Evolutionary conservation across 2,329 filamentous ascomycete species (phyloP), one percentile per base, ranked within the genome.

Genomic region (Chaetothyriales sp.): DNA sequence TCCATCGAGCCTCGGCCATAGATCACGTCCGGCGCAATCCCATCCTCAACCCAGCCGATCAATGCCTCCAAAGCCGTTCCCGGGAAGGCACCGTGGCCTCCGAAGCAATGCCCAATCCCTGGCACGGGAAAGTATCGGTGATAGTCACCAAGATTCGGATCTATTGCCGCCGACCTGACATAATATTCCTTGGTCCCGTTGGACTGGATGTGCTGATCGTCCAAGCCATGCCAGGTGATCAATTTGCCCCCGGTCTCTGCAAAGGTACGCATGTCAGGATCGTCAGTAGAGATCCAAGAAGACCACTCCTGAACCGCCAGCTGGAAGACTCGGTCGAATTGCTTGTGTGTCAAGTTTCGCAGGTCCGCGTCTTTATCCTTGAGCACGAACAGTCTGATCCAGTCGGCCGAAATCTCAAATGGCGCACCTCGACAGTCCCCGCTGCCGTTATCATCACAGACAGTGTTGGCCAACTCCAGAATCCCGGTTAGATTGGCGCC

Each of bases 141-240:
- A 43, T 52, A 57, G 25, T 55, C 48, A 8, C 25, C 10, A 9
- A 48, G 45, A n/a, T 53, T 25, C 19, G 22, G 40, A 22, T 46
- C 18, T 22, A 15, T 22, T 3, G 2, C n/a, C 15, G 18, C 10
- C 2, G 15, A 22, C n/a, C 19, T 18, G 6, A 25, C 3, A 53
- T 70, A 71, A 56, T 72, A 72, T 20, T 66, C 50, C 2, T 56
- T 54, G 0, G 65, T 68, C 2, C 68, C 67, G 7, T 64, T 62
- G 1, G 65, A 60, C 19, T 61, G 59, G 51, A 73, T 71, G n/a
- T 70, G 53, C 18, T 65, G 53, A 53, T 72, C 69, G 2, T 62
- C 63, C 5, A 69, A 54, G 0, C 70, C 71, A 49, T 73, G 70
- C 65, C 66, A 73, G 1, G 64, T 67, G 15, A 74, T 63, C 58